phyloP scores from a whole-genome alignment of 306 rosid species.

The Trifolium pratense region DNA sequence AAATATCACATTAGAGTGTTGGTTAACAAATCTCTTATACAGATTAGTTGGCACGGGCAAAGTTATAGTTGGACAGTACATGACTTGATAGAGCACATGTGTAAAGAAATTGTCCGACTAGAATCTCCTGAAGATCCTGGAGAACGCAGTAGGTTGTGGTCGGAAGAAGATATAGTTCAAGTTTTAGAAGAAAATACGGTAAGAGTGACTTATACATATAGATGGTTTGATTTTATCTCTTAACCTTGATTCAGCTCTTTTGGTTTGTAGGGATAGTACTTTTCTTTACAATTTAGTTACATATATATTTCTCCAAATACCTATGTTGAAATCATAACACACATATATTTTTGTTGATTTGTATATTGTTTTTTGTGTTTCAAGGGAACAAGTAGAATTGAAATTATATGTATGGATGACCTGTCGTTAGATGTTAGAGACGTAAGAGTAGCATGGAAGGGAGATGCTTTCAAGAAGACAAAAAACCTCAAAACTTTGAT shows the following conservation, averaged over 20 bases:
- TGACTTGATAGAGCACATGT: conserved; percentile 10
- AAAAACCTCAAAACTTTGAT: not conserved
- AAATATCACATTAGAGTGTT: not conserved
- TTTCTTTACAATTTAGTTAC: not conserved
- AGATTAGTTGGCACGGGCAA: not conserved
- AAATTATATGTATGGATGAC: not conserved
- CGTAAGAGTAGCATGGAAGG: not conserved
- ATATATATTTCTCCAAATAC: not conserved
- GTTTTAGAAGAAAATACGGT: conserved; percentile 9
- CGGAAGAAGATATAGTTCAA: not conserved
- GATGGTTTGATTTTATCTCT: too few relatives aligned
- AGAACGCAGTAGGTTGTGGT: conserved; percentile 18
- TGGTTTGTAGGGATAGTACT: too few relatives aligned
- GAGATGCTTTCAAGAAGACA: not conserved
- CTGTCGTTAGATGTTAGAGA: too few relatives aligned
- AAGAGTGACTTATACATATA: not conserved
- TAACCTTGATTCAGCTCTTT: too few relatives aligned
- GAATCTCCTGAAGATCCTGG: not conserved
- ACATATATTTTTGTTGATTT: not conserved
- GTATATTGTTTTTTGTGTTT: not conserved
- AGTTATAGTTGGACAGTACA: not conserved
- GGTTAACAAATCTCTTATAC: conserved; percentile 11
- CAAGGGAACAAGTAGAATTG: conserved; percentile 4
- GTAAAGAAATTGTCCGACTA: conserved; percentile 7
- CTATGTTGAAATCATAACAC: too few relatives aligned